Evolutionary conservation across 83 land plant genomes (phyloP).

Genomic region (Picea mariana): DNA sequence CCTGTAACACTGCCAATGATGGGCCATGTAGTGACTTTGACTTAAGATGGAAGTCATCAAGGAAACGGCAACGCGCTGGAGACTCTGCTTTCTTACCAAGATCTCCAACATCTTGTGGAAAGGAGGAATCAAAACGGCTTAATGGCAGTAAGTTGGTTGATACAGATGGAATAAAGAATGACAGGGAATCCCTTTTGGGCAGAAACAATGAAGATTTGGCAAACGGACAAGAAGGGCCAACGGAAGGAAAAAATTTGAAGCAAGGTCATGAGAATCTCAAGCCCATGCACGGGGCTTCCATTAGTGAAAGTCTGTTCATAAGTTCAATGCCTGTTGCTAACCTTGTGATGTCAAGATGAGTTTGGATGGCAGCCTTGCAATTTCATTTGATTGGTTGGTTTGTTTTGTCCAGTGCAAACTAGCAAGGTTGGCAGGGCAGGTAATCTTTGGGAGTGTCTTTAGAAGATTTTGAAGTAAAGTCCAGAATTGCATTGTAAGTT

Average conservation of each 20-base stretch:
- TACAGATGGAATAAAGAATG: conserved; percentile 5
- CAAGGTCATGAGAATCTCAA: conserved; percentile 12
- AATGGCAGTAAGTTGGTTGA: conserved; percentile 1
- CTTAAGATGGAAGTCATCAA: conserved; percentile 52
- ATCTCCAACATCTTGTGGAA: conserved; percentile 13
- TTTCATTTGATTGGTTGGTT: conserved; percentile 4
- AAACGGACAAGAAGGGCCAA: background rate
- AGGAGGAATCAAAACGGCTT: conserved; percentile 14
- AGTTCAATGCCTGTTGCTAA: conserved; percentile 19
- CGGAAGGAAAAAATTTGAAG: background rate
- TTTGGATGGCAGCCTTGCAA: conserved; percentile 2
- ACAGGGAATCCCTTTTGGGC: background rate
- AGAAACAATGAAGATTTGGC: background rate
- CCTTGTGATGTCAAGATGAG: conserved; percentile 20
- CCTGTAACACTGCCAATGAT: conserved; percentile 32
- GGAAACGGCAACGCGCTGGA: conserved; percentile 37
- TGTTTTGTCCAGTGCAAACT: background rate
- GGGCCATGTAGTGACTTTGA: conserved; percentile 15
- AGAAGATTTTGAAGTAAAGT: conserved; percentile 1
- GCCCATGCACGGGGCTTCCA: conserved; percentile 9
- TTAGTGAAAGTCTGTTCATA: conserved; percentile 8
- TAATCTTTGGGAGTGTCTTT: conserved; percentile 5
- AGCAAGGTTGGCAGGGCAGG: conserved; percentile 9
- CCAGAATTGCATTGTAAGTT: conserved; percentile 13
- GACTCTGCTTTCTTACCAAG: conserved; percentile 1